Evolutionary conservation across 1,284 basidiomycete genomes (phyloP).

Genomic region (Microbotryum intermedium): DNA sequence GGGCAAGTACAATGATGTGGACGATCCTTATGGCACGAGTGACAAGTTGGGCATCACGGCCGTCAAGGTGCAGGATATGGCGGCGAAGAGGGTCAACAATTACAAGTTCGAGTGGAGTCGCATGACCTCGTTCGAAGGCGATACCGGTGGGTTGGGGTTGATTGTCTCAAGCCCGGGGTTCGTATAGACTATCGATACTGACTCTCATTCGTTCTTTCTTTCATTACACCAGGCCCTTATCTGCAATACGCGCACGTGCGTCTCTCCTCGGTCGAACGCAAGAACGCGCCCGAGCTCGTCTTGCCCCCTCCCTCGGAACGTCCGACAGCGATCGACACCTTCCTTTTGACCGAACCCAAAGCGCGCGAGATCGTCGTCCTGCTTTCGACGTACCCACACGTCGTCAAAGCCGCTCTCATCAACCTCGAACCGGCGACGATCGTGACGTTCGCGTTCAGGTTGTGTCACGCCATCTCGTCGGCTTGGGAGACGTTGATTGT

Average conservation of each 20-base stretch:
- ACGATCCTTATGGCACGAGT: constrained; percentile 72
- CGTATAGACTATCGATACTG: too few species aligned
- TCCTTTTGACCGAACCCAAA: constrained; percentile 60
- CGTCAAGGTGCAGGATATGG: constrained; percentile 98
- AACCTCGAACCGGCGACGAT: constrained; percentile 85
- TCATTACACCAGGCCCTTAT: constrained; percentile 49
- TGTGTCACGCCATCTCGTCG: constrained; percentile 64
- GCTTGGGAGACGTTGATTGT: constrained; percentile 85
- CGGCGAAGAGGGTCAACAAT: constrained; percentile 89
- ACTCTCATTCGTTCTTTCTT: not conserved
- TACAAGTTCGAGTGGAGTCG: constrained; percentile 92
- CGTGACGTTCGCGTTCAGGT: constrained; percentile 49
- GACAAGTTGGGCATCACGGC: constrained; percentile 88
- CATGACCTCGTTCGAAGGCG: constrained; percentile 94
- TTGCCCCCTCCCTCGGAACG: constrained; percentile 58
- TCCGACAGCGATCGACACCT: constrained; percentile 59
- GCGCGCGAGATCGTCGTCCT: constrained; percentile 81
- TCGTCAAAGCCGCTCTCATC: constrained; percentile 73
- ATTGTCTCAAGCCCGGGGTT: too few species aligned
- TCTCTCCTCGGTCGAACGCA: constrained; percentile 82
- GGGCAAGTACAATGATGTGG: constrained; percentile 81
- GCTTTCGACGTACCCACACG: constrained; percentile 81
- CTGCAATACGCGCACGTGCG: constrained; percentile 96
- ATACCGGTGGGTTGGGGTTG: constrained; percentile 57
- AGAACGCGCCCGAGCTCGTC: constrained; percentile 69